Evolutionary conservation across 805 yeast genomes (phyloP).

Genomic region (Candida cerambycidarum): DNA sequence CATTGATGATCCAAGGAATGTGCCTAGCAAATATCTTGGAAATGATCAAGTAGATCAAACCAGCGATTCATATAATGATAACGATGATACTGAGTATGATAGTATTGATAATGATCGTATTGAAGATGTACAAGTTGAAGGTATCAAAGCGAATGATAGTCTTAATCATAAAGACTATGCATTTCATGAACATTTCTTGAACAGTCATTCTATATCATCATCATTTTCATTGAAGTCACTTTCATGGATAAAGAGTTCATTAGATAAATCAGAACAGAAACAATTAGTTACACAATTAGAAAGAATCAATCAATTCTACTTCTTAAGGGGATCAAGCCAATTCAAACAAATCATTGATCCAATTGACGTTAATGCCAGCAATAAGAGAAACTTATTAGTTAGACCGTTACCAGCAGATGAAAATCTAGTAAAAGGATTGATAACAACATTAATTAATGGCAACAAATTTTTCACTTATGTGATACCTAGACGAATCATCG

Average conservation of each 20-base stretch:
- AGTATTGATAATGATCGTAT: no score
- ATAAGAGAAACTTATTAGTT: slow-evolving; percentile 19
- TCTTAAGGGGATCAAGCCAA: slow-evolving; percentile 17
- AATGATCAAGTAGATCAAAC: no score
- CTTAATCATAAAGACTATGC: slow-evolving; percentile 1
- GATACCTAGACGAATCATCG: slow-evolving; percentile 1
- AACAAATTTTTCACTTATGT: not conserved
- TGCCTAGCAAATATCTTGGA: no score
- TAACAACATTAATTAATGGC: not conserved
- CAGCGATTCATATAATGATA: no score
- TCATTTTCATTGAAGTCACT: slow-evolving; percentile 37
- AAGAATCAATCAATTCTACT: slow-evolving; percentile 27
- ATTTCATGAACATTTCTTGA: slow-evolving; percentile 25
- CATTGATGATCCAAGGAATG: no score
- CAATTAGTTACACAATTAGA: slow-evolving; percentile 24
- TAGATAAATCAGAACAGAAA: slow-evolving; percentile 22
- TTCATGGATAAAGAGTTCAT: slow-evolving; percentile 28
- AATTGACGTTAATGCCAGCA: slow-evolving; percentile 21
- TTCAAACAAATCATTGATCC: slow-evolving; percentile 32
- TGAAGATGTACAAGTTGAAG: no score
- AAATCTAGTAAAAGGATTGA: slow-evolving; percentile 4
- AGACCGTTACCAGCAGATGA: slow-evolving; percentile 24
- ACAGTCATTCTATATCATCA: slow-evolving; percentile 36
- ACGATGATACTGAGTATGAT: no score
- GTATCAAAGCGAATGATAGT: no score